These are phyloP conservation scores for Xylariales sp. DNA, from an alignment of 2,329 filamentous ascomycete species.

Conservation along the genomic window DNA sequence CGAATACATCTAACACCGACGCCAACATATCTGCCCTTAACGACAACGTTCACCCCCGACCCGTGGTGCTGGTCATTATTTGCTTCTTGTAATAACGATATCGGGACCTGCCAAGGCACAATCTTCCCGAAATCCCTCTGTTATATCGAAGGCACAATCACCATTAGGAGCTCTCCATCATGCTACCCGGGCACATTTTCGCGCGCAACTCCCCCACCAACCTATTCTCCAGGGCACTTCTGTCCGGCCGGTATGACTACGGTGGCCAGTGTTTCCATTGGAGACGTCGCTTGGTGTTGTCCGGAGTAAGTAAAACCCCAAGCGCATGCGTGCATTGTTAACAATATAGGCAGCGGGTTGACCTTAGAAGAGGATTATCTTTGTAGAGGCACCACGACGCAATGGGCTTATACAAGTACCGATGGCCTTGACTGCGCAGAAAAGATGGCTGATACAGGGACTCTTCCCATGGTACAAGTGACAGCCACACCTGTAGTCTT, in stretches of 20 bases:
- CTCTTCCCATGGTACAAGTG: too few relatives aligned
- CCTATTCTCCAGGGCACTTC: conserved; percentile 22
- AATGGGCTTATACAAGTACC: not conserved
- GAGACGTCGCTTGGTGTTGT: conserved; percentile 13
- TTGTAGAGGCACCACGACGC: not conserved
- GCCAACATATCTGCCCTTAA: conserved; percentile 3
- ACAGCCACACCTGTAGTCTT: too few relatives aligned
- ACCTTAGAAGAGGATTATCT: not conserved
- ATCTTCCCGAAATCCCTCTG: not conserved
- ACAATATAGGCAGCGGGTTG: not conserved
- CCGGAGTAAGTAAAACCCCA: not conserved
- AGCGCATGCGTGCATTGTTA: not conserved
- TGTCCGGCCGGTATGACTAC: conserved; percentile 20
- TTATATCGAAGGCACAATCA: not conserved
- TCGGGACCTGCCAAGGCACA: not conserved
- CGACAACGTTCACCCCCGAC: conserved; percentile 11
- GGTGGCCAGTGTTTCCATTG: not conserved
- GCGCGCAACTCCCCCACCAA: not conserved
- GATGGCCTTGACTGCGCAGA: too few relatives aligned
- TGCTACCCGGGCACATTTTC: not conserved
- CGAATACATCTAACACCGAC: not conserved
- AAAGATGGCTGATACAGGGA: too few relatives aligned
- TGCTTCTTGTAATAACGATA: too few relatives aligned
- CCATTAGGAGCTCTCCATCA: not conserved
- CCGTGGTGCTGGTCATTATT: conserved; percentile 1